Conservation (phyloP, 352 stramenopile genomes). For the Pythium aristosporum region DNA sequence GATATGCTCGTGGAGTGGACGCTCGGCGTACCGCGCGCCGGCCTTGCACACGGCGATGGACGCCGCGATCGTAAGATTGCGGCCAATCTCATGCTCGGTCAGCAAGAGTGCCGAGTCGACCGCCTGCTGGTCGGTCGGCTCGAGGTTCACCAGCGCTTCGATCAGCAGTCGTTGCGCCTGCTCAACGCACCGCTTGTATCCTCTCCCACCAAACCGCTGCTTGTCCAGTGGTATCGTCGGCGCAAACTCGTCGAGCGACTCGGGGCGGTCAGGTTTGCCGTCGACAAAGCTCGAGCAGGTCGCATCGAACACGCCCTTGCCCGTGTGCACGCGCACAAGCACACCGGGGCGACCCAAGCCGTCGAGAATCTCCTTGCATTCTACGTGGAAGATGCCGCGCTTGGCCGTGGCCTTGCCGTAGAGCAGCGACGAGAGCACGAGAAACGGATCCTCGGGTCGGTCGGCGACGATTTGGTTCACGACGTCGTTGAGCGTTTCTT, state of each 20-base stretch:
- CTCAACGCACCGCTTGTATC: slow-evolving; percentile 40
- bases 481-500: slow-evolving; percentile 62
- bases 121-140: slow-evolving; percentile 46
- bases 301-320: slow-evolving; percentile 63
- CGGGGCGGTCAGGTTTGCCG: slow-evolving; percentile 40
- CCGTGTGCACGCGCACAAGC: slow-evolving; percentile 61
- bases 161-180: slow-evolving; percentile 34
- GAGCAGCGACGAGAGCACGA: slow-evolving; percentile 65
- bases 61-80: slow-evolving; percentile 55
- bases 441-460: slow-evolving; percentile 64
- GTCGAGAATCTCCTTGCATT: slow-evolving; percentile 58
- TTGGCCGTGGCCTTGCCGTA: slow-evolving; percentile 58
- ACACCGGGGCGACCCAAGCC: slow-evolving; percentile 37
- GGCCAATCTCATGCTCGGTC: slow-evolving; percentile 46
- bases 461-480: slow-evolving; percentile 72
- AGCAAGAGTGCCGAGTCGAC: slow-evolving; percentile 41
- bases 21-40: slow-evolving; percentile 57
- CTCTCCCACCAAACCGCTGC: slow-evolving; percentile 41
- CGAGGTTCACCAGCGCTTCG: slow-evolving; percentile 41
- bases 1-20: slow-evolving; percentile 55
- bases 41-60: slow-evolving; percentile 66
- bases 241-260: slow-evolving; percentile 29
- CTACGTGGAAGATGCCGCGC: slow-evolving; percentile 64
- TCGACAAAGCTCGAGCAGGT: slow-evolving; percentile 37
- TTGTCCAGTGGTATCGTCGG: slow-evolving; percentile 30